Evolutionary conservation across 192 early-diverging fungal species (phyloP).

Genomic region (Chytriomyces confervae): DNA sequence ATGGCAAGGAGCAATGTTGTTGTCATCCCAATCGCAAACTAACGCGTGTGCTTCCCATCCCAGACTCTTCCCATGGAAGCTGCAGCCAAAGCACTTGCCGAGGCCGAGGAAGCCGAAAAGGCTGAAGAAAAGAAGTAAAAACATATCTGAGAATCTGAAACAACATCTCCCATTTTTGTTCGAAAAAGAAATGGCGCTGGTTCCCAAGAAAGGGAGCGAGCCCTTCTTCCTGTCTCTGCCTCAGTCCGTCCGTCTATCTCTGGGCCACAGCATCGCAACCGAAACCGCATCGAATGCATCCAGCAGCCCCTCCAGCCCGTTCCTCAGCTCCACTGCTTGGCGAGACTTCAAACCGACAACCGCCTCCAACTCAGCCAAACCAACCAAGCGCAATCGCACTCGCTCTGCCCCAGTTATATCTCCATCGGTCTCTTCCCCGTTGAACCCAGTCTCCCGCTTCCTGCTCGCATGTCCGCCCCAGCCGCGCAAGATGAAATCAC

Average conservation of each 20-base stretch:
- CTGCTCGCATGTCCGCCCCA: not conserved
- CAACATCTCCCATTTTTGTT: not conserved
- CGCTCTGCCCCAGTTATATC: not conserved
- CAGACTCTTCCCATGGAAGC: slow-evolving; percentile 31
- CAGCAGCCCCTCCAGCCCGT: too few relatives aligned
- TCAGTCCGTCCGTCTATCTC: not conserved
- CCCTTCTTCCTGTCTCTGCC: not conserved
- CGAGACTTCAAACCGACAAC: not conserved
- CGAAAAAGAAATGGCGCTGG: not conserved
- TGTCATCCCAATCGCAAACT: not conserved
- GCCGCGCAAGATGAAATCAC: not conserved
- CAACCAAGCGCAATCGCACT: not conserved
- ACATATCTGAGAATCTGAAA: not conserved
- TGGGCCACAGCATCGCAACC: not conserved
- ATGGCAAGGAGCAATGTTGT: not conserved
- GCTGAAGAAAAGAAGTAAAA: not conserved
- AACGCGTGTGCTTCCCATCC: not conserved
- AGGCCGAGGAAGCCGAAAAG: not conserved
- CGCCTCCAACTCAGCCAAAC: not conserved
- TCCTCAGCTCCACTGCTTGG: not conserved
- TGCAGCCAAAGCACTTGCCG: slow-evolving; percentile 23
- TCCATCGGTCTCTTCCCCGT: not conserved
- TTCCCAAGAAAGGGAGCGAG: not conserved
- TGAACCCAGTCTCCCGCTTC: not conserved
- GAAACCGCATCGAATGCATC: not conserved